phyloP scores from a whole-genome alignment of 768 basidiomycete genomes.

The Lentinula lateritia region DNA sequence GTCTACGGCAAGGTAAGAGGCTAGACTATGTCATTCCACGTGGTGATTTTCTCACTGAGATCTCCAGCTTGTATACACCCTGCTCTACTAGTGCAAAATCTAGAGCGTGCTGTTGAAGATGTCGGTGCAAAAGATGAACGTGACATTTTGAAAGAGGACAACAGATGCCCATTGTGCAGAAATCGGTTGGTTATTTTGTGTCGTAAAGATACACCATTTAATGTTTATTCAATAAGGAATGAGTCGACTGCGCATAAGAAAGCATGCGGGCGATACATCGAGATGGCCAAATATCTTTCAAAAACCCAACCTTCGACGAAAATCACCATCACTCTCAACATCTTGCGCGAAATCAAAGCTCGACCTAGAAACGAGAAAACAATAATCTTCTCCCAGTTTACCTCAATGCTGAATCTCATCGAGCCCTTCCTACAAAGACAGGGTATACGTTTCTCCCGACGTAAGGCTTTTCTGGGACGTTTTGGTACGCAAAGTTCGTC shows the following conservation, averaged over 20 bases:
- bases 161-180: conserved; percentile 78
- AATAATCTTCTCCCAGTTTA: conserved; percentile 95
- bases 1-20: conserved; percentile 80
- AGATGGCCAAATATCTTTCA: conserved; percentile 44
- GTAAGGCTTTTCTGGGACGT: conserved; percentile 44
- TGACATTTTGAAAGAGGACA: conserved; percentile 37
- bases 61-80: conserved; percentile 86
- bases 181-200: conserved; percentile 39
- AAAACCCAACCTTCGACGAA: conserved; percentile 76
- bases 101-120: conserved; percentile 75
- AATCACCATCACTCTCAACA: conserved; percentile 73
- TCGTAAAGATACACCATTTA: neutral
- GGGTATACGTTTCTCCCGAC: conserved; percentile 74
- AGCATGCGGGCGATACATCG: conserved; percentile 55
- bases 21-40: neutral
- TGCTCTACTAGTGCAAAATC: conserved; percentile 70
- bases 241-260: conserved; percentile 8
- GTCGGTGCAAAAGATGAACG: conserved; percentile 26
- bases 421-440: conserved; percentile 74
- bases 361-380: conserved; percentile 77
- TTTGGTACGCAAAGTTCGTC: neutral
- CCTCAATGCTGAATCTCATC: conserved; percentile 79
- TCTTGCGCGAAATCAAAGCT: conserved; percentile 61
- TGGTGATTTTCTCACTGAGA: neutral
- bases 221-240: neutral